These are phyloP conservation scores for Citrus unshiu DNA, from an alignment of 345 rosid genomes.

Conservation along the genomic window DNA sequence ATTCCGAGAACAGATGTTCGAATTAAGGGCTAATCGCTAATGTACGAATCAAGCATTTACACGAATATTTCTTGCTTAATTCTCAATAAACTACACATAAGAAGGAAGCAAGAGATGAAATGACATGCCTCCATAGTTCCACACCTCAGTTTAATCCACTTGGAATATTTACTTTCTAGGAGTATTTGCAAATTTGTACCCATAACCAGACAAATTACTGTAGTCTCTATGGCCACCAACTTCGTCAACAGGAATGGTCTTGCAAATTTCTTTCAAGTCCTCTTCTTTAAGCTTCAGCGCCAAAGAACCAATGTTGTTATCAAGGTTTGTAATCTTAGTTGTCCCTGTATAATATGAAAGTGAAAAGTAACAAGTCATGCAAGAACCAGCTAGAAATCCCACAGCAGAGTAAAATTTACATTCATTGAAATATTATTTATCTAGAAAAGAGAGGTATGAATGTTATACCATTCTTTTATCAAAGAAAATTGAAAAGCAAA, in stretches of 20 bases:
- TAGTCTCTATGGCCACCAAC: constrained; percentile 31
- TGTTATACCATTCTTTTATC: background rate
- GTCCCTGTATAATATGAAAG: constrained; percentile 30
- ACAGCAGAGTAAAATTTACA: background rate
- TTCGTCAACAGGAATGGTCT: constrained; percentile 35
- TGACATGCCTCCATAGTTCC: background rate
- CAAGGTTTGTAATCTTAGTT: constrained; percentile 41
- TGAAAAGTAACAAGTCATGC: background rate
- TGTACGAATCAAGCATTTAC: no score
- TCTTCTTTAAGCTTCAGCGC: constrained; percentile 28
- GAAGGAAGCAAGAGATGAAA: background rate
- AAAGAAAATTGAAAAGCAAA: background rate
- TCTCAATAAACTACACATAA: background rate
- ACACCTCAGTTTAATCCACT: background rate
- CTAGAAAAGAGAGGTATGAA: background rate
- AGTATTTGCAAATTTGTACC: constrained; percentile 35
- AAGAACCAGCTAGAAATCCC: background rate
- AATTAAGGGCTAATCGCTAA: no score
- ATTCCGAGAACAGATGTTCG: no score
- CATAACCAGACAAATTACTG: constrained; percentile 4
- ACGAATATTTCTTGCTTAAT: background rate
- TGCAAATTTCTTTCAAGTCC: constrained; percentile 35
- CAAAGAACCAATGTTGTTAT: constrained; percentile 40
- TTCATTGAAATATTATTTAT: background rate
- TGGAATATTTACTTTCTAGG: constrained; percentile 22